Percentiles rank a stretch among this genome's conserved stretches.
Conservation (phyloP, 2,329 filamentous ascomycete genomes). For the Claviceps citrina region DNA sequence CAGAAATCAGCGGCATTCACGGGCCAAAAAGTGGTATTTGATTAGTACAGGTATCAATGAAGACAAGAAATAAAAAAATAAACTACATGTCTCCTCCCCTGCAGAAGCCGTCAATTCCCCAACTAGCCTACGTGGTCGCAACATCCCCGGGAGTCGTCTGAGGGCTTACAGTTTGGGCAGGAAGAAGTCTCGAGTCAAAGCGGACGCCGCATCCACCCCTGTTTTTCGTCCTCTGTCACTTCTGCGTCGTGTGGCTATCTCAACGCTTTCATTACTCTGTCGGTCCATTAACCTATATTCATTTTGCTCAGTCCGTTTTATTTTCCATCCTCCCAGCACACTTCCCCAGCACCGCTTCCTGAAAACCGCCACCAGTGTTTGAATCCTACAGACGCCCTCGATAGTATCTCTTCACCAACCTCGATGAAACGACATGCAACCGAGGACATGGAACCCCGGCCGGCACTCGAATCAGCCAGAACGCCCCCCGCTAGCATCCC, state of each 20-base stretch:
- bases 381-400: neutral
- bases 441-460: neutral
- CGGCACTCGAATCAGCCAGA: neutral
- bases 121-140: neutral
- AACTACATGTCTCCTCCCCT: neutral
- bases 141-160: neutral
- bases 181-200: neutral
- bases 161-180: neutral
- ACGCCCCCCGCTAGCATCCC: neutral
- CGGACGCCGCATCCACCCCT: neutral
- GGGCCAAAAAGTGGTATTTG: slow-evolving; percentile 13
- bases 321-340: neutral
- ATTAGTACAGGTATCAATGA: slow-evolving; percentile 6
- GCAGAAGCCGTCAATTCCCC: neutral
- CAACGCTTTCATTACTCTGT: too few relatives aligned
- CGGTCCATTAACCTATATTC: neutral
- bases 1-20: slow-evolving; percentile 10
- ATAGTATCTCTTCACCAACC: neutral
- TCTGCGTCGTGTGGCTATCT: too few relatives aligned
- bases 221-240: too few relatives aligned
- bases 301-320: neutral
- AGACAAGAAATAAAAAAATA: too few relatives aligned
- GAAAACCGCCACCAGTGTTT: neutral
- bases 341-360: too few relatives aligned
- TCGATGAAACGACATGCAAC: neutral